Evolutionary conservation across 129 eudicot species (phyloP), one percentile per base, ranked within the genome.

Genomic region (Chrysanthemum makinoi): DNA sequence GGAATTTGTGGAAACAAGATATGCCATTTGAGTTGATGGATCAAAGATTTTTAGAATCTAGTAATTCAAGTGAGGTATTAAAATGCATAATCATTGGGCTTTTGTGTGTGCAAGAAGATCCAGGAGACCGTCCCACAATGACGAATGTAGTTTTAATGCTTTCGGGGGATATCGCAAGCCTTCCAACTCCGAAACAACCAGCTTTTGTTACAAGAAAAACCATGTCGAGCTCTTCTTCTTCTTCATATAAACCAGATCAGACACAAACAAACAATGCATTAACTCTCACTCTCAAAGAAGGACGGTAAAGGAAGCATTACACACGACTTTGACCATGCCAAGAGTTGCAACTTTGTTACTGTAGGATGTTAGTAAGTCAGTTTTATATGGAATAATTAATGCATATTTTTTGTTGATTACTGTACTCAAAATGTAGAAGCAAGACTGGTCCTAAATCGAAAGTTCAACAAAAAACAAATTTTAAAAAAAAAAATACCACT

Each of bases 71-170:
- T 22, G 72, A 84, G 72, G 79, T 78, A 22, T 75, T 75, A 33
- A 70, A 84, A 79, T 77, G 85, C 85, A 77, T 84, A 60, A 56
- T 33, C 6, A 19, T 81, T 55, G 81, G 79, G 53, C 83, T 81
- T 19, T 66, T 81, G 64, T 84, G 83, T 49, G 83, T 84, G 65
- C 80, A 81, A 60, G 85, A 77, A 58, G 85, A 84, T 30, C 83
- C 85, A 0, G 51, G 74, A 43, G 83, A 84, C 70, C 85, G 85
- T 43, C 88, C 88, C 58, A 59, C 62, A 33, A 80, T 84, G 83
- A 69, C 81, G 7, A 84, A 77, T 49, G 82, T 73, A 56, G 66
- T 80, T 69, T 55, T 64, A 26, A 77, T 80, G 88, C 85, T 84
- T 24, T 62, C 68, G 1, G 26, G 82, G 43, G 80, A 80, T 69